Evolutionary conservation across 352 stramenopile genomes (phyloP).

Genomic region (Phytopythium aichiense): DNA sequence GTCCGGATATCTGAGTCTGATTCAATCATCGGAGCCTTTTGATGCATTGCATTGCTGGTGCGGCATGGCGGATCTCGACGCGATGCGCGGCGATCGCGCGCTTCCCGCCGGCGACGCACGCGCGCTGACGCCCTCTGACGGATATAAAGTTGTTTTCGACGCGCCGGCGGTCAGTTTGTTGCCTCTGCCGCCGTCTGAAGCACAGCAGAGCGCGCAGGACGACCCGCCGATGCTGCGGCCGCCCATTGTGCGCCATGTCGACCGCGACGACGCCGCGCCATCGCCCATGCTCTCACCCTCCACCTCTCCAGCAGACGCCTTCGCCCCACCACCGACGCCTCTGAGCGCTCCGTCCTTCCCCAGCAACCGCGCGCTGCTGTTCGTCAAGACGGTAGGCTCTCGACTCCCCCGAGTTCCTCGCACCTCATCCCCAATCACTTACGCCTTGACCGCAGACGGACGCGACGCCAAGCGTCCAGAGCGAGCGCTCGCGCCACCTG

Average conservation of each 20-base stretch:
- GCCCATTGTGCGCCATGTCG: not conserved
- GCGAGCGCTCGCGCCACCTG: constrained; percentile 42
- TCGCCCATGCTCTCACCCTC: not conserved
- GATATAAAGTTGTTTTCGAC: not conserved
- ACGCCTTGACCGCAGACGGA: constrained; percentile 18
- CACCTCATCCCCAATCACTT: not conserved
- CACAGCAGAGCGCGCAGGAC: not conserved
- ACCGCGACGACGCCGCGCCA: not conserved
- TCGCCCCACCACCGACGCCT: too few relatives aligned
- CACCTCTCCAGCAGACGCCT: not conserved
- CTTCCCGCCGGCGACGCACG: not conserved
- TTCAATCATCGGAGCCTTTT: not conserved
- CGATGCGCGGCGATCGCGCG: not conserved
- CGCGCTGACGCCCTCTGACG: not conserved
- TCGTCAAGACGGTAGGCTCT: constrained; percentile 31
- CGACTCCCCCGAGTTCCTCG: too few relatives aligned
- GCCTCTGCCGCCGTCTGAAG: not conserved
- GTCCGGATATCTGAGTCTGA: not conserved
- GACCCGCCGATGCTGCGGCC: not conserved
- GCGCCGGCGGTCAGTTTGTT: too few relatives aligned
- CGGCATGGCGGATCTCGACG: not conserved
- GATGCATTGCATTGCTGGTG: not conserved
- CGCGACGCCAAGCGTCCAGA: constrained; percentile 44
- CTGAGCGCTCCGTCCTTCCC: not conserved
- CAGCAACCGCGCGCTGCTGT: constrained; percentile 10